These are phyloP conservation scores for Komagataea norvegica DNA, from an alignment of 1,139 yeast species.

Conservation along the genomic window DNA sequence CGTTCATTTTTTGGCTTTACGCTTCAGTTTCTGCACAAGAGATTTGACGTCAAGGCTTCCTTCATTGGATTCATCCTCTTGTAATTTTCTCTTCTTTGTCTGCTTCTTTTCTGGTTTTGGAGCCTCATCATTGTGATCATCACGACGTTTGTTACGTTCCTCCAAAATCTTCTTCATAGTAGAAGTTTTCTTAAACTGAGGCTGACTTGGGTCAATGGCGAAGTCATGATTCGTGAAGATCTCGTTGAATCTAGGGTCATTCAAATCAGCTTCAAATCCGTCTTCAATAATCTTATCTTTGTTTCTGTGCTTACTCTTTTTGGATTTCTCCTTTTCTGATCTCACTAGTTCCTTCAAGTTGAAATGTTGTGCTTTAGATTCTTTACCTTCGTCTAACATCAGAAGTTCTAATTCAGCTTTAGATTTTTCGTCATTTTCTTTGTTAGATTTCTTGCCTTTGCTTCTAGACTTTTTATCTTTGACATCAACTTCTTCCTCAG, in stretches of 20 bases:
- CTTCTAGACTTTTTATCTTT: constrained; percentile 29
- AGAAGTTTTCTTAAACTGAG: constrained; percentile 81
- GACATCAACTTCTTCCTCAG: constrained; percentile 37
- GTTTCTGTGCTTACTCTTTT: constrained; percentile 51
- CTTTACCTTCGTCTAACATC: constrained; percentile 58
- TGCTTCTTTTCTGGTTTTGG: constrained; percentile 8
- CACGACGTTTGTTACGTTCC: constrained; percentile 62
- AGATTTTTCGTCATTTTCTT: constrained; percentile 36
- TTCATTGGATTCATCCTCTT: constrained; percentile 10
- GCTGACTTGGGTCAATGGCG: constrained; percentile 86
- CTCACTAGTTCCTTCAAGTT: constrained; percentile 73
- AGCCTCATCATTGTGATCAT: constrained; percentile 13
- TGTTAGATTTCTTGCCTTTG: constrained; percentile 28
- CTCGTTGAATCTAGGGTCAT: constrained; percentile 85
- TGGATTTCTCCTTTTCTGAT: constrained; percentile 54
- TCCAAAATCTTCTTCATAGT: constrained; percentile 80
- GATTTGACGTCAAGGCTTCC: constrained; percentile 23
- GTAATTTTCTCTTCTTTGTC: constrained; percentile 19
- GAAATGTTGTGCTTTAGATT: constrained; percentile 51
- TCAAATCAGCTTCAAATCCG: constrained; percentile 60
- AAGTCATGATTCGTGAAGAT: constrained; percentile 84
- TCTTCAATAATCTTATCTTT: constrained; percentile 49
- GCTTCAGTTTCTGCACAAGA: constrained; percentile 38
- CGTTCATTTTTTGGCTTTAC: constrained; percentile 27
- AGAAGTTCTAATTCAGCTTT: constrained; percentile 71